phyloP scores from a whole-genome alignment of 768 basidiomycete genomes.

The Cyclocybe cylindracea region DNA sequence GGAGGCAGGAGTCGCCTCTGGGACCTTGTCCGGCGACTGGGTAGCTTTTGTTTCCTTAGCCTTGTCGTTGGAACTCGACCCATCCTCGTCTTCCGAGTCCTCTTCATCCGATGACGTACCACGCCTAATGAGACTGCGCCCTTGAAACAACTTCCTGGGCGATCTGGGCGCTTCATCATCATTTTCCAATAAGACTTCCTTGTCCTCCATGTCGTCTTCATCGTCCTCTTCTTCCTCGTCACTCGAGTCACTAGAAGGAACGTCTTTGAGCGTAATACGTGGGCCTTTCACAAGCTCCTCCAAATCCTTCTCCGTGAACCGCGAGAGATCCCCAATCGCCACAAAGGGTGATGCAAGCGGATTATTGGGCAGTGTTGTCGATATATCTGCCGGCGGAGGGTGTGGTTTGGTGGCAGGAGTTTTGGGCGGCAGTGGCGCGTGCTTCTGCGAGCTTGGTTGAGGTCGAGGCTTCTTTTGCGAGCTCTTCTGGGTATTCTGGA shows the following conservation, averaged over 20 bases:
- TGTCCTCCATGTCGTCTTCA: conserved; percentile 34
- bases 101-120: conserved; percentile 36
- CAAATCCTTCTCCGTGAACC: conserved; percentile 31
- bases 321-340: conserved; percentile 16
- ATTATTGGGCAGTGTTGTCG: not conserved
- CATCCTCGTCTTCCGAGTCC: conserved; percentile 33
- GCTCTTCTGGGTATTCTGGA: not conserved
- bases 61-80: not conserved
- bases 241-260: conserved; percentile 40
- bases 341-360: conserved; percentile 5
- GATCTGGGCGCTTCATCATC: not conserved
- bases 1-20: too few species aligned
- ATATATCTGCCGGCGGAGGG: not conserved
- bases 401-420: too few species aligned
- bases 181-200: conserved; percentile 23
- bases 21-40: not conserved
- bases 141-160: conserved; percentile 17
- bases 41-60: not conserved
- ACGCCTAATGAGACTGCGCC: conserved; percentile 8
- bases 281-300: conserved; percentile 42
- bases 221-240: conserved; percentile 38
- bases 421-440: too few species aligned
- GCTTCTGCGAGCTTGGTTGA: not conserved
- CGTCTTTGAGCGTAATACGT: conserved; percentile 28
- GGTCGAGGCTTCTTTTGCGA: not conserved